A percentile compares a stretch with the other conserved stretches of the same genome.
Conservation (phyloP, 75 land plant genomes). For the Picea sitchensis region DNA sequence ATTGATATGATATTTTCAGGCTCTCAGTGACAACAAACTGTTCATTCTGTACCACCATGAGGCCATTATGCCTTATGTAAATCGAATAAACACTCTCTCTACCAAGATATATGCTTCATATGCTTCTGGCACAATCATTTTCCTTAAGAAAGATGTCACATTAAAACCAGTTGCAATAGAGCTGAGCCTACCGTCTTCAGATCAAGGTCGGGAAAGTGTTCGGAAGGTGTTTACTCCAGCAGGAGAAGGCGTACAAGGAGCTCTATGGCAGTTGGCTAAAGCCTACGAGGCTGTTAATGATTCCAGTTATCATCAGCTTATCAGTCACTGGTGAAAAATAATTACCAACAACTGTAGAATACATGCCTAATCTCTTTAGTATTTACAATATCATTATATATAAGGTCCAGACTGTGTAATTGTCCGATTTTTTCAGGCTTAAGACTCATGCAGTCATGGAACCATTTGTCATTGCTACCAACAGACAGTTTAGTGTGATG, state of each 20-base stretch:
- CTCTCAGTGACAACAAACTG: slow-evolving; percentile 15
- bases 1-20: slow-evolving; percentile 5
- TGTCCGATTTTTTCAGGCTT: slow-evolving; percentile 6
- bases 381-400: too few species aligned
- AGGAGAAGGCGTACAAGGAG: slow-evolving; percentile 26
- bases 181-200: slow-evolving; percentile 14
- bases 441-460: slow-evolving; percentile 31
- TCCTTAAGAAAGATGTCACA: slow-evolving; percentile 17
- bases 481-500: slow-evolving; percentile 28
- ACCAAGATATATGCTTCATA: slow-evolving; percentile 27
- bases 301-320: slow-evolving; percentile 22
- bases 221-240: slow-evolving; percentile 42
- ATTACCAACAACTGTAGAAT: too few species aligned
- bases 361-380: too few species aligned
- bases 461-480: slow-evolving; percentile 40
- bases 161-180: slow-evolving; percentile 24
- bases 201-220: slow-evolving; percentile 23
- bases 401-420: too few species aligned
- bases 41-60: slow-evolving; percentile 28
- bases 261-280: slow-evolving; percentile 26
- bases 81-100: slow-evolving; percentile 23
- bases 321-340: slow-evolving; percentile 17
- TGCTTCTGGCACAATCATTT: slow-evolving; percentile 28
- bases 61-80: slow-evolving; percentile 23
- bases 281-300: slow-evolving; percentile 13